A percentile compares a stretch with the other conserved stretches of the same genome.
Evolutionary conservation across 495 filamentous ascomycete species (phyloP).

Genomic region (Apiosordaria backusii): DNA sequence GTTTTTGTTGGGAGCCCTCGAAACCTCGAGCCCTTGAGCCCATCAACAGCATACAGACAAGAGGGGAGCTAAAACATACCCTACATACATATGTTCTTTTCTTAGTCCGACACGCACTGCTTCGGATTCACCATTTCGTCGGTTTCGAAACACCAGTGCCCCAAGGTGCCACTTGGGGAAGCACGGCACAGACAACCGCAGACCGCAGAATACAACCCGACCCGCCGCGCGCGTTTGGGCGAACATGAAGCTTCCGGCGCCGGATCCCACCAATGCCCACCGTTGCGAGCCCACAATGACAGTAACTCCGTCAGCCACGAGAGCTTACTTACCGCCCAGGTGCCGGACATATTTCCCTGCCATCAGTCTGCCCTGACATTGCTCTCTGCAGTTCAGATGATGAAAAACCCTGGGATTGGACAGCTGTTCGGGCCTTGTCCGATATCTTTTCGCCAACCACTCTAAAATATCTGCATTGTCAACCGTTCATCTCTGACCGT

Average conservation of each 20-base stretch:
- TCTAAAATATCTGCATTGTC: not conserved
- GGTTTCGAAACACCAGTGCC: slow-evolving; percentile 18
- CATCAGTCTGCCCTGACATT: not conserved
- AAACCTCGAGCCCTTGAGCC: not conserved
- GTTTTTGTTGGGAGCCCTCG: not conserved
- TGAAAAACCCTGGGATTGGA: not conserved
- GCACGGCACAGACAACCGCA: slow-evolving; percentile 15
- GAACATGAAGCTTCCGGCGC: slow-evolving; percentile 5
- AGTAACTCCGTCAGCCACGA: not conserved
- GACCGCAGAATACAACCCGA: not conserved
- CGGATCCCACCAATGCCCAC: slow-evolving; percentile 4
- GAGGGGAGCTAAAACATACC: not conserved
- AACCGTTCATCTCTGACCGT: not conserved
- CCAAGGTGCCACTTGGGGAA: slow-evolving; percentile 2
- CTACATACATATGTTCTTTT: slow-evolving; percentile 9
- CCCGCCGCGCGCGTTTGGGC: slow-evolving; percentile 1
- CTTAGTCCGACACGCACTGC: slow-evolving; percentile 14
- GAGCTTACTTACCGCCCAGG: not conserved
- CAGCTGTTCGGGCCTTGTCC: too few relatives aligned
- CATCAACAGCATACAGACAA: too few relatives aligned
- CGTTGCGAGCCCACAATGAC: not conserved
- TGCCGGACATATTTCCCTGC: not conserved
- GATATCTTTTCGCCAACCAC: too few relatives aligned
- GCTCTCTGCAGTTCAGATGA: not conserved
- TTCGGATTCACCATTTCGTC: slow-evolving; percentile 14